These are phyloP conservation scores for Scutellaria galericulata DNA, from an alignment of 257 asterid species.

Conservation along the genomic window DNA sequence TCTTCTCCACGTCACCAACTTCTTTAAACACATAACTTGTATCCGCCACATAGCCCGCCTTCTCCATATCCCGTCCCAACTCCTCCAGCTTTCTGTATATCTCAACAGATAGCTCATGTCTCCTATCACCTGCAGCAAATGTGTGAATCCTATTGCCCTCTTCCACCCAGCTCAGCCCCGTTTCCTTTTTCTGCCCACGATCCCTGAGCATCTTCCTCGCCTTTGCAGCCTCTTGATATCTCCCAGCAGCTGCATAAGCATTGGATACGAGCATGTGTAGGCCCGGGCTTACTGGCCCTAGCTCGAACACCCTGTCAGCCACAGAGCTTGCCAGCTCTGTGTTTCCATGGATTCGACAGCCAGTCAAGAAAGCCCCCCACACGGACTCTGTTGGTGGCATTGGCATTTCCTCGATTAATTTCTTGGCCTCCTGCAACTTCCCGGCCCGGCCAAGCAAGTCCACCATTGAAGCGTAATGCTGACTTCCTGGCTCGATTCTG, in stretches of 20 bases:
- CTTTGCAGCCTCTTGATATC: slow-evolving; percentile 86
- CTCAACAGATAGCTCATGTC: slow-evolving; percentile 52
- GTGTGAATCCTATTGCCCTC: slow-evolving; percentile 76
- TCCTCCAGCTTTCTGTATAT: slow-evolving; percentile 72
- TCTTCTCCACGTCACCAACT: slow-evolving; percentile 71
- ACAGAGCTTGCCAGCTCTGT: slow-evolving; percentile 72
- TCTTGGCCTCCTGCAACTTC: slow-evolving; percentile 70
- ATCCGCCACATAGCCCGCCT: slow-evolving; percentile 77
- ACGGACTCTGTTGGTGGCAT: slow-evolving; percentile 75
- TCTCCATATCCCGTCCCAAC: slow-evolving; percentile 58
- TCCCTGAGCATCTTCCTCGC: slow-evolving; percentile 78
- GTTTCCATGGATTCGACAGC: slow-evolving; percentile 72
- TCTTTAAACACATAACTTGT: slow-evolving; percentile 59
- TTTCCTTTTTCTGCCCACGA: slow-evolving; percentile 78
- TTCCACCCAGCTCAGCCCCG: slow-evolving; percentile 93
- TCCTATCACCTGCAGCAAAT: slow-evolving; percentile 79
- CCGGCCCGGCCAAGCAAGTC: slow-evolving; percentile 90
- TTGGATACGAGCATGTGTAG: slow-evolving; percentile 70
- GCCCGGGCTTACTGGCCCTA: slow-evolving; percentile 77
- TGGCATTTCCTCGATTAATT: slow-evolving; percentile 73
- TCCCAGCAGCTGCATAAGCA: slow-evolving; percentile 82
- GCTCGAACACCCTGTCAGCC: slow-evolving; percentile 73
- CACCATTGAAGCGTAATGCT: slow-evolving; percentile 89
- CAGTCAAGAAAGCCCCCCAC: slow-evolving; percentile 91
- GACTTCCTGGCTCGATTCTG: slow-evolving; percentile 67